Base-by-base conservation (phyloP, 257 asterid species). In the Solanum etuberosum region DNA sequence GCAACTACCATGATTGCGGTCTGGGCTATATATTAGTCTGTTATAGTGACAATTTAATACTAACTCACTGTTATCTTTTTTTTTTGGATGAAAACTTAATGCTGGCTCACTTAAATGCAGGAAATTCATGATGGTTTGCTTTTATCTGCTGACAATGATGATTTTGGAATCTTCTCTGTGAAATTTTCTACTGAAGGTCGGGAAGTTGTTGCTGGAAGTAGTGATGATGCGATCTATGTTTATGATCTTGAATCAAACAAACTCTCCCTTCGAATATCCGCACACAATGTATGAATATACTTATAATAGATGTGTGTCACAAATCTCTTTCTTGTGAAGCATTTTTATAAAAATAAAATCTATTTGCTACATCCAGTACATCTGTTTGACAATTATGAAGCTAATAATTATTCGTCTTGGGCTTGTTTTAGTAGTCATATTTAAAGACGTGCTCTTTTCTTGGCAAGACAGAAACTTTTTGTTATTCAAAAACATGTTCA, bases 171-270 rank as follows among this genome's bases (percentile, higher is more conserved):
- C 48, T 96, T 96, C 93, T 95, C 98, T 59, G 90, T 95, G 71
- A 96, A 95, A 89, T 94, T 92, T 88, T 96, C 99, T 35, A 91
- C 91, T 6, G 99, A 96, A 80, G 99, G 99, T 35, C 95, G 96
- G 72, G 99, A 95, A 92, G 13, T 96, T 87, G 97, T 96, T 23
- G 99, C 98, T 88, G 99, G 98, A 88, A 94, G 97, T 91, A 93
- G 94, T 74, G 94, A 95, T 89, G 95, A 91, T 40, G 93, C 96
- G 54, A 94, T 96, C 84, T 96, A 95, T 88, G 97, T 96, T 54
- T 95, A 95, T 87, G 99, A 96, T 92, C 96, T 96, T 29, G 97
- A 94, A 94, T 95, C 95, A 11, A 95, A 90, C 16, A 92, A 90
- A 89, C 90, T 90, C 63, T 91, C 95, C 43, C 98, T 95, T 87